These are phyloP conservation scores for Trichoderma cornu-damae DNA, from an alignment of 2,329 filamentous ascomycete species.

Conservation along the genomic window DNA sequence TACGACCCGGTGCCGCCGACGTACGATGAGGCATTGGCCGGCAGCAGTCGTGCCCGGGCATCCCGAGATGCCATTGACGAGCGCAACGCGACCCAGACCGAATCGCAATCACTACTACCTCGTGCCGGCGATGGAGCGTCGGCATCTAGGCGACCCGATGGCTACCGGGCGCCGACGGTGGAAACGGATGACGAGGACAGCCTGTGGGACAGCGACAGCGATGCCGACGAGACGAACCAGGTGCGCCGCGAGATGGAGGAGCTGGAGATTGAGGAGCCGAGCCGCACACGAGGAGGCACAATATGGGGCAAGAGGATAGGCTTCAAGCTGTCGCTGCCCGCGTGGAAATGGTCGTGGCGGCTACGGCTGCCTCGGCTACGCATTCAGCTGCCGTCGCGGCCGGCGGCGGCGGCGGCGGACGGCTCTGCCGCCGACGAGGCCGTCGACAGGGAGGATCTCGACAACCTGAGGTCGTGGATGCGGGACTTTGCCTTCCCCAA, in stretches of 20 bases:
- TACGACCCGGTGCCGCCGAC: constrained; percentile 42
- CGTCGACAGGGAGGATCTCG: constrained; percentile 21
- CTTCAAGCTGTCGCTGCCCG: constrained; percentile 47
- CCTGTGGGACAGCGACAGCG: constrained; percentile 44
- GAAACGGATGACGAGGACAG: constrained; percentile 67
- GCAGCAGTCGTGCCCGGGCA: constrained; percentile 24
- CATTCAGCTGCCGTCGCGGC: constrained; percentile 43
- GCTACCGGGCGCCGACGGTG: constrained; percentile 77
- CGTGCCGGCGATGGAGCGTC: constrained; percentile 40
- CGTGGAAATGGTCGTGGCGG: constrained; percentile 53
- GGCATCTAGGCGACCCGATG: constrained; percentile 42
- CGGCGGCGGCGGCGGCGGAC: constrained; percentile 25
- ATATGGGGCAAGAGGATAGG: constrained; percentile 53
- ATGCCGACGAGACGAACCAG: constrained; percentile 54
- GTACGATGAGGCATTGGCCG: constrained; percentile 40
- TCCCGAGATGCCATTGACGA: constrained; percentile 41
- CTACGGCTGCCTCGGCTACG: constrained; percentile 49
- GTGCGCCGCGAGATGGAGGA: constrained; percentile 81
- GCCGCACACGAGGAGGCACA: constrained; percentile 37
- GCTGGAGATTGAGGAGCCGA: constrained; percentile 75
- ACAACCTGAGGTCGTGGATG: constrained; percentile 26
- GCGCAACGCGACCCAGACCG: constrained; percentile 63
- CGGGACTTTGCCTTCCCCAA: constrained; percentile 32
- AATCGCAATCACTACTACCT: constrained; percentile 70
- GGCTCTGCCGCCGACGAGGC: constrained; percentile 19